These are phyloP conservation scores for Vinca minor DNA, from an alignment of 257 asterid species.

Conservation along the genomic window DNA sequence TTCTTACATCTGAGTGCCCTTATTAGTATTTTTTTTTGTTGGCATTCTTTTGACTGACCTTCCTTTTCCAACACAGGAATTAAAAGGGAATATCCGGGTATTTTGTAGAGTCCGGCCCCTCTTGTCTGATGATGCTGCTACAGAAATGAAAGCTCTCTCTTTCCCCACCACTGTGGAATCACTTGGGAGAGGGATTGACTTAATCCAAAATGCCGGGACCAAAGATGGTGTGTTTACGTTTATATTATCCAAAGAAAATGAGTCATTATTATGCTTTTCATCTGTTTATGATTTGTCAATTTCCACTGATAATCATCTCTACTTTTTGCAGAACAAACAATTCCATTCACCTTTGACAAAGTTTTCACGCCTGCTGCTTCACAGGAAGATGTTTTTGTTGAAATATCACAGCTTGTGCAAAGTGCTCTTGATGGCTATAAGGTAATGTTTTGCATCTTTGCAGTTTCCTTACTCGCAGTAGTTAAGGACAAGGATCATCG, in stretches of 20 bases:
- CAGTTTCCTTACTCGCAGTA: background rate
- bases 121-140: conserved; percentile 60
- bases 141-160: conserved; percentile 59
- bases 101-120: conserved; percentile 92
- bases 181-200: conserved; percentile 72
- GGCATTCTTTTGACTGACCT: background rate
- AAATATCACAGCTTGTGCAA: conserved; percentile 95
- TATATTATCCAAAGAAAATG: conserved; percentile 1
- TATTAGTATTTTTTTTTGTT: background rate
- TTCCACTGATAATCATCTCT: conserved; percentile 11
- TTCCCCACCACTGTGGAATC: conserved; percentile 65
- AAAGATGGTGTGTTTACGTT: no score
- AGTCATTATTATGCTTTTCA: conserved; percentile 3
- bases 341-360: conserved; percentile 79
- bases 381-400: conserved; percentile 82
- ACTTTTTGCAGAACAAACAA: conserved; percentile 56
- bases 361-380: conserved; percentile 77
- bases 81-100: conserved; percentile 90
- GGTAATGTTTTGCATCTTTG: conserved; percentile 39
- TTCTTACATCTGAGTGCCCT: conserved; percentile 10
- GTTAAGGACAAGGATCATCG: no score
- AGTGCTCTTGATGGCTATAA: conserved; percentile 98
- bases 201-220: conserved; percentile 69
- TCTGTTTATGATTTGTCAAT: background rate
- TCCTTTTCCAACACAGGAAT: conserved; percentile 44